A percentile compares a stretch with the other conserved stretches of the same genome.
Evolutionary conservation across 1,284 basidiomycete species (phyloP).

Genomic region (Inonotus hispidus): DNA sequence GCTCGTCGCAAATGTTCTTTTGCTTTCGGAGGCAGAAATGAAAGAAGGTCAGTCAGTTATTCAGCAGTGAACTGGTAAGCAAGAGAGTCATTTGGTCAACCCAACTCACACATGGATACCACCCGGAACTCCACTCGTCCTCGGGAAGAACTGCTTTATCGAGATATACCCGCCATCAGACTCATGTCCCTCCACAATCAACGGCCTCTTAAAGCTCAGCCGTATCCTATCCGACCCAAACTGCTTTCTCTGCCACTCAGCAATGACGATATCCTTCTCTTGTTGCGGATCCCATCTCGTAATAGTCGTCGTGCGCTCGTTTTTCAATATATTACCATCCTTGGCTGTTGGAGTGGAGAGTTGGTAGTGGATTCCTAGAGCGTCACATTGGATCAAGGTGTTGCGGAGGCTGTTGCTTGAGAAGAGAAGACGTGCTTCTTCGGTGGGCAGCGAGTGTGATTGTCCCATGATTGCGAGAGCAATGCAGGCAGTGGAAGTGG

Average conservation of each 20-base stretch:
- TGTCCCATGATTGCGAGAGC: too few relatives aligned
- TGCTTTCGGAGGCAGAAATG: too few relatives aligned
- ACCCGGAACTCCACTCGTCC: too few relatives aligned
- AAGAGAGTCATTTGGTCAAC: too few relatives aligned
- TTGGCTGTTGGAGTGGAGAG: neutral
- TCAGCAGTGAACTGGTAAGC: too few relatives aligned
- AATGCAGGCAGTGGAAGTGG: too few relatives aligned
- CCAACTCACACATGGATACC: too few relatives aligned
- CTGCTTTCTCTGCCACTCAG: neutral
- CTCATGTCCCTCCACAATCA: neutral
- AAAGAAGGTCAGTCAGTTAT: too few relatives aligned
- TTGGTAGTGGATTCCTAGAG: conserved; percentile 5
- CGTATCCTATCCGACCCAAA: neutral
- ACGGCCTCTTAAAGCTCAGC: neutral
- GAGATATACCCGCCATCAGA: neutral
- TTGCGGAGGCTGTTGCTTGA: neutral
- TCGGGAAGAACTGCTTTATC: neutral
- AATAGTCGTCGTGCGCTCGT: neutral
- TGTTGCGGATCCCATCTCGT: neutral
- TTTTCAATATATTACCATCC: neutral
- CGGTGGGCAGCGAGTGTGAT: too few relatives aligned
- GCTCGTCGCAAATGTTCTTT: too few relatives aligned
- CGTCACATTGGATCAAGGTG: neutral
- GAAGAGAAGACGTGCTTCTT: neutral
- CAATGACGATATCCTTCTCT: neutral